Evolutionary conservation across 139 green algal species (phyloP).

Genomic region (Ulvella scutata): DNA sequence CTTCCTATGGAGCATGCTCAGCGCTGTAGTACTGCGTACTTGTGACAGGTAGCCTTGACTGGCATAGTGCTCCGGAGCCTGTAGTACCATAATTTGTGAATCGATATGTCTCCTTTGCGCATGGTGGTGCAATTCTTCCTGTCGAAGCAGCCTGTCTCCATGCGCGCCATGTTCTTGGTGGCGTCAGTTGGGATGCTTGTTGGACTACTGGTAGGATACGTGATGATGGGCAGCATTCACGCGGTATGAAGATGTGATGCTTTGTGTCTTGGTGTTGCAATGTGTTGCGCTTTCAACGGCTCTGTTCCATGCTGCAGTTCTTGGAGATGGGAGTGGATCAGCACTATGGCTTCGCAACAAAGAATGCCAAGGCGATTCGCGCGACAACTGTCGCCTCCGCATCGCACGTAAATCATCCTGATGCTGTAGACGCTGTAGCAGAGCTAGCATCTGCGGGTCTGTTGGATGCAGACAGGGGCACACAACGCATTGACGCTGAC

Average conservation of each 20-base stretch:
- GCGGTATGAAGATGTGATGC: constrained; percentile 8
- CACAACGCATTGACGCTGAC: too few relatives aligned
- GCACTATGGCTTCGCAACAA: constrained; percentile 4
- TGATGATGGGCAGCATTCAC: constrained; percentile 28
- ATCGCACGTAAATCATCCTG: too few relatives aligned
- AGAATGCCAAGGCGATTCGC: not conserved
- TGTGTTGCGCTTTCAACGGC: not conserved
- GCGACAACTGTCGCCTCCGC: too few relatives aligned
- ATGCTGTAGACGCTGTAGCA: too few relatives aligned
- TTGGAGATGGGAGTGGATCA: constrained; percentile 7
- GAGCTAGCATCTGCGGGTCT: too few relatives aligned
- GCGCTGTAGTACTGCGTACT: too few relatives aligned
- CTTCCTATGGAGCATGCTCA: too few relatives aligned
- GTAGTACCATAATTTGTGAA: too few relatives aligned
- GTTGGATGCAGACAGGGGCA: too few relatives aligned
- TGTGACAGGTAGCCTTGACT: too few relatives aligned
- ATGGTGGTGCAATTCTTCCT: not conserved
- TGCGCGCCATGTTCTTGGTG: constrained; percentile 1
- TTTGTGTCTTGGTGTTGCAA: not conserved
- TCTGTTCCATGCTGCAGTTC: constrained; percentile 4
- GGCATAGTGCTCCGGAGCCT: too few relatives aligned
- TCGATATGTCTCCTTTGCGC: too few relatives aligned
- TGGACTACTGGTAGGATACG: constrained; percentile 9
- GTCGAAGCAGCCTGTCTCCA: not conserved
- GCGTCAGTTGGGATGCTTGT: constrained; percentile 1